These are phyloP conservation scores for Poa pratensis DNA, from an alignment of 176 grass and related monocot species.

Conservation along the genomic window DNA sequence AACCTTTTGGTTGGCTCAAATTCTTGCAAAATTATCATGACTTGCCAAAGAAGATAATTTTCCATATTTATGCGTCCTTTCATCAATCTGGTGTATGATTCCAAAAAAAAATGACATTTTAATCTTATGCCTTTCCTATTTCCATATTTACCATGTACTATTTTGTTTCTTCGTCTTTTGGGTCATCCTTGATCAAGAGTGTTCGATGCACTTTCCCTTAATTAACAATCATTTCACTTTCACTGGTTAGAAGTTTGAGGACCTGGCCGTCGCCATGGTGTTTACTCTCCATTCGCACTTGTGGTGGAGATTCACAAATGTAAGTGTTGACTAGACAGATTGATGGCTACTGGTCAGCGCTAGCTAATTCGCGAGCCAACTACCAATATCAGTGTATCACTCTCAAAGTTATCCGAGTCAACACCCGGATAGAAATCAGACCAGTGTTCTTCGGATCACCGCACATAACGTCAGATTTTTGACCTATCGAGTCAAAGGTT, in stretches of 20 bases:
- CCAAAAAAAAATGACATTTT: not conserved
- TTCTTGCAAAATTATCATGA: not conserved
- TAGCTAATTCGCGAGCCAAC: not conserved
- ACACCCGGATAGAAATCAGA: too few relatives aligned
- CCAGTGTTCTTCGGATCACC: too few relatives aligned
- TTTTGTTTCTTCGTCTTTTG: too few relatives aligned
- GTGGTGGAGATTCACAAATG: not conserved
- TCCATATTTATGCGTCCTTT: not conserved
- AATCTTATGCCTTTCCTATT: not conserved
- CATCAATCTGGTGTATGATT: not conserved
- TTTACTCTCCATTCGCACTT: not conserved
- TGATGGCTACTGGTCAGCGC: not conserved
- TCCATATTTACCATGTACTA: not conserved
- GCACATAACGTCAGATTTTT: too few relatives aligned
- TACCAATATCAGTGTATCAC: too few relatives aligned
- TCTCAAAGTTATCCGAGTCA: too few relatives aligned
- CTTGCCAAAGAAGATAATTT: not conserved
- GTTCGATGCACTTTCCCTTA: not conserved
- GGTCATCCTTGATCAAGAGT: not conserved
- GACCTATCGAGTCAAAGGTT: too few relatives aligned
- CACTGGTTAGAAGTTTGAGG: not conserved
- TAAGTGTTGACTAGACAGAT: not conserved
- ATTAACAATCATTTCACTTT: not conserved
- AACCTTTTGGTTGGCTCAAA: not conserved
- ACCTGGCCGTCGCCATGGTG: not conserved